phyloP scores from a whole-genome alignment of 805 yeast genomes.

The Suhomyces sp. region DNA sequence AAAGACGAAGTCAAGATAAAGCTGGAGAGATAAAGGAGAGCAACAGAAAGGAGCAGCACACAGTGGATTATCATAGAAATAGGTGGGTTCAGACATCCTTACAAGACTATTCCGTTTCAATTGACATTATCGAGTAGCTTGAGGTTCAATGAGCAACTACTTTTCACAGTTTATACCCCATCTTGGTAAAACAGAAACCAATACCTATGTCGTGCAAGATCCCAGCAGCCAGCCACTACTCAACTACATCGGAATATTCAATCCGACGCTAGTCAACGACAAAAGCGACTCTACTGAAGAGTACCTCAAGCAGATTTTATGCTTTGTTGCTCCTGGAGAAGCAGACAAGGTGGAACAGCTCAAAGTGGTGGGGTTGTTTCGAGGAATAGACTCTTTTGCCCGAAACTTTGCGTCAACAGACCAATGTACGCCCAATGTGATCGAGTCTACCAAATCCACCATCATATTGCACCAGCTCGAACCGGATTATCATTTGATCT shows the following conservation, averaged over 20 bases:
- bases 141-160: constrained; percentile 19
- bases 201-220: constrained; percentile 1
- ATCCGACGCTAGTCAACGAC: constrained; percentile 24
- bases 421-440: constrained; percentile 10
- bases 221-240: constrained; percentile 9
- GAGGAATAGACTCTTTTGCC: constrained; percentile 34
- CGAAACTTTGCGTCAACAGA: constrained; percentile 17
- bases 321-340: constrained; percentile 20
- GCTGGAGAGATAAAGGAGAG: no score
- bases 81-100: no score
- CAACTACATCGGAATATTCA: constrained; percentile 29
- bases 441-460: constrained; percentile 24
- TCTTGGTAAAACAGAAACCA: constrained; percentile 14
- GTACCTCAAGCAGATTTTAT: constrained; percentile 30
- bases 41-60: no score
- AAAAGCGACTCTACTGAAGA: constrained; percentile 29
- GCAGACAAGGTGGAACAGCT: constrained; percentile 20
- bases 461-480: constrained; percentile 25
- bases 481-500: constrained; percentile 23
- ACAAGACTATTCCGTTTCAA: no score
- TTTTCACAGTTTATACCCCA: constrained; percentile 31
- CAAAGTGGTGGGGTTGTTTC: constrained; percentile 32
- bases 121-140: no score
- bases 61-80: no score
- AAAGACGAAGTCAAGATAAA: no score